Base-by-base conservation (phyloP, 2,329 filamentous ascomycete species). In the Ascochyta rabiei region DNA sequence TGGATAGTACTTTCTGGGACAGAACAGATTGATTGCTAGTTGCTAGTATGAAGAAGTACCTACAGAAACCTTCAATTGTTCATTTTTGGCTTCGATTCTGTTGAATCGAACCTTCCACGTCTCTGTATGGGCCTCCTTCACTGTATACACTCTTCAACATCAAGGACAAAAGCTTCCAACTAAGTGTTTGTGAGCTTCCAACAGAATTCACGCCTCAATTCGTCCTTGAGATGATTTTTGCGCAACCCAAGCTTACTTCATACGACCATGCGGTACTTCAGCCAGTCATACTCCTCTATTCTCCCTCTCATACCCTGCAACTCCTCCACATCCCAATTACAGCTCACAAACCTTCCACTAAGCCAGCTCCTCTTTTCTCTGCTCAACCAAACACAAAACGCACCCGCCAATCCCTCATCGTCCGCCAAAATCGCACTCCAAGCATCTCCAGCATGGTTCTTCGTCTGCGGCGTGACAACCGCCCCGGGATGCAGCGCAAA, bases 301-400 rank as follows among this genome's bases (percentile, higher is more conserved):
- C 44, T 34, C 0, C 53, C 34, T 42, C 34, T 57, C 43, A 37
- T 58, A 6, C 9, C 42, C 15, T 60, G 40, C 48, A 75, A 30
- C 31, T 72, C 69, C 15, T 68, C 62, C 2, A 72, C 64, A 46
- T 56, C 57, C 70, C 67, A 72, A 41, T 71, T 67, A 8, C 54
- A 52, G 24, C 50, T 56, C 8, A 72, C 47, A 49, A 62, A 67
- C 31, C 59, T 56, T 2, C 67, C 69, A 56, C 56, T 69, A 9
- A 72, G 41, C 40, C 66, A 71, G 7, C 19, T n/a, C 26, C 46
- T 53, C 48, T 31, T 66, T 64, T 55, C 61, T 44, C 24, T 64
- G 55, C 18, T 59, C 35, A 70, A 43, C 66, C 64, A 71, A 4
- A 73, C 64, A 10, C 46, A 63, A 3, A 66, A 40, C 4, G 65